Conservation (phyloP, 345 rosid species). For the Arabidopsis suecica region DNA sequence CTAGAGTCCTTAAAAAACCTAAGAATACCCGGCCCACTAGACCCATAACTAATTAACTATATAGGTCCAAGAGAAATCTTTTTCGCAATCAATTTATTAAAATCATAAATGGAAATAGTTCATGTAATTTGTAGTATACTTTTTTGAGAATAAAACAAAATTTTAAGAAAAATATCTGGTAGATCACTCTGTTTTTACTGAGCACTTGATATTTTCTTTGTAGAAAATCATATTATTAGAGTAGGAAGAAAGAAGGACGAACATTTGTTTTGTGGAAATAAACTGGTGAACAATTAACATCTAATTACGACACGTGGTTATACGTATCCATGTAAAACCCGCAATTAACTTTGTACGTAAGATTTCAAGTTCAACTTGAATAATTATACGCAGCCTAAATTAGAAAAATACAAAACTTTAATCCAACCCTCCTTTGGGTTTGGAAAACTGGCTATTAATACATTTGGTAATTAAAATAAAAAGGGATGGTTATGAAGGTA, state of each 20-base stretch:
- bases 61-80: not conserved
- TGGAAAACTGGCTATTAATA: slow-evolving; percentile 21
- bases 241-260: not conserved
- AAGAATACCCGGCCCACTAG: not conserved
- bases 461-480: not conserved
- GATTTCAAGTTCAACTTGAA: slow-evolving; percentile 8
- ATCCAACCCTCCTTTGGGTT: not conserved
- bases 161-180: not conserved
- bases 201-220: not conserved
- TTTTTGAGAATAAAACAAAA: not conserved
- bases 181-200: not conserved
- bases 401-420: slow-evolving; percentile 9
- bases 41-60: not conserved
- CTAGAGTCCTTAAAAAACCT: not conserved
- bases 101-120: slow-evolving; percentile 11
- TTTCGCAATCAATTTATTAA: not conserved
- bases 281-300: slow-evolving; percentile 35
- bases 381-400: slow-evolving; percentile 8
- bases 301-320: slow-evolving; percentile 16
- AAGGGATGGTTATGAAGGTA: not conserved
- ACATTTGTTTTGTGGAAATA: slow-evolving; percentile 14
- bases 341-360: slow-evolving; percentile 27
- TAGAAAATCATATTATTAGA: slow-evolving; percentile 2
- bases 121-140: slow-evolving; percentile 8
- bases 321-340: slow-evolving; percentile 37